phyloP scores from a whole-genome alignment of 805 yeast species.

The Wickerhamiella dianesei region DNA sequence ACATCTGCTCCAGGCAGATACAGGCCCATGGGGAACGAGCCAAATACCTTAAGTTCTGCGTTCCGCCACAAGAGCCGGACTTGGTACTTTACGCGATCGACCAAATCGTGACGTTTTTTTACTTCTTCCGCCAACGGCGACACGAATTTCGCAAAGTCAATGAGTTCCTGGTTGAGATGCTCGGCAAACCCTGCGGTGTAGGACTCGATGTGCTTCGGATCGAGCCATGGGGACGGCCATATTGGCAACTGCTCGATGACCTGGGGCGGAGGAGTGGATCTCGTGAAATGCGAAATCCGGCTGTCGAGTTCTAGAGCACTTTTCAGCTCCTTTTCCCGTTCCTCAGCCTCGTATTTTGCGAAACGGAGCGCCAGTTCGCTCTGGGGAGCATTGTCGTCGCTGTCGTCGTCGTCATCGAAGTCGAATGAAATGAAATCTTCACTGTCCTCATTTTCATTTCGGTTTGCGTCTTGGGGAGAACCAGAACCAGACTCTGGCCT shows the following conservation, averaged over 20 bases:
- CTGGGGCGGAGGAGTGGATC: slow-evolving; percentile 3
- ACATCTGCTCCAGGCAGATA: slow-evolving; percentile 93
- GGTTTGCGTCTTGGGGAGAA: too few relatives aligned
- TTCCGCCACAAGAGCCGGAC: slow-evolving; percentile 56
- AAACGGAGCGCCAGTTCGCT: slow-evolving; percentile 11
- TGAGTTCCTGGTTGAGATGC: slow-evolving; percentile 77
- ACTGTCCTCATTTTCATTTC: neutral
- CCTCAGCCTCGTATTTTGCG: slow-evolving; percentile 4
- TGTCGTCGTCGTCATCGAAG: slow-evolving; percentile 3
- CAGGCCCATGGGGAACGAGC: slow-evolving; percentile 86
- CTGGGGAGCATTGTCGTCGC: neutral
- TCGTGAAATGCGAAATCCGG: slow-evolving; percentile 6
- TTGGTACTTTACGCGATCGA: slow-evolving; percentile 42
- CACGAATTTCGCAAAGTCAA: slow-evolving; percentile 70
- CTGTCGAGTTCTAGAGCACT: neutral
- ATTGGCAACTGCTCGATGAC: neutral
- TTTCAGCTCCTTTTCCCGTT: neutral
- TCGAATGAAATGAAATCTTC: slow-evolving; percentile 11
- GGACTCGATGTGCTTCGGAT: neutral
- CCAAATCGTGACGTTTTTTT: slow-evolving; percentile 48
- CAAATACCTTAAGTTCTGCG: slow-evolving; percentile 74
- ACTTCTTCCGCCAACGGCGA: slow-evolving; percentile 75
- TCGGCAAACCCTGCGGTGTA: slow-evolving; percentile 29
- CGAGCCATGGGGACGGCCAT: slow-evolving; percentile 6
- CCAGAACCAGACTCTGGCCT: too few relatives aligned